These are phyloP conservation scores for Daldinia decipiens DNA, from an alignment of 495 filamentous ascomycete species.

Conservation along the genomic window DNA sequence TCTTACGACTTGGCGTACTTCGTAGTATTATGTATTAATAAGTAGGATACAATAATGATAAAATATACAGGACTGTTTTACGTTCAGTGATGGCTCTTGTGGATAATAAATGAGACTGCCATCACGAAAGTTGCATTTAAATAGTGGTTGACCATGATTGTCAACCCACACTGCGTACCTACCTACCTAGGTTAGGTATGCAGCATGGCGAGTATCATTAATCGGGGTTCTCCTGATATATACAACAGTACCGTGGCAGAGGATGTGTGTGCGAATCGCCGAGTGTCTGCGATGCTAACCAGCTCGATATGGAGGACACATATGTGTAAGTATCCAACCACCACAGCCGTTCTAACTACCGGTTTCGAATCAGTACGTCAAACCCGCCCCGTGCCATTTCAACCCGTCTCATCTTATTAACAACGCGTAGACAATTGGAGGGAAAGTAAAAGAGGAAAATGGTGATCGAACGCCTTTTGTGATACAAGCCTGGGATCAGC, in stretches of 20 bases:
- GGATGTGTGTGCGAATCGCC: constrained; percentile 8
- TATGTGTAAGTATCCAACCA: constrained; percentile 11
- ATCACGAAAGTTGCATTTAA: neutral
- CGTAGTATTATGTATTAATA: neutral
- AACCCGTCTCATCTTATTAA: constrained; percentile 34
- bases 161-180: constrained; percentile 11
- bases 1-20: neutral
- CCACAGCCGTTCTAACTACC: constrained; percentile 17
- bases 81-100: too few species aligned
- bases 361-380: constrained; percentile 3
- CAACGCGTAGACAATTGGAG: constrained; percentile 17
- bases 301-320: neutral
- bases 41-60: too few species aligned
- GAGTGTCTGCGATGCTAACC: neutral
- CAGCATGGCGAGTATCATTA: constrained; percentile 36
- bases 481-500: constrained; percentile 24
- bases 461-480: constrained; percentile 37
- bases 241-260: constrained; percentile 33
- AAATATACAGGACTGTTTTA: too few species aligned
- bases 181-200: too few species aligned
- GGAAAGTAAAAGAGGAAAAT: constrained; percentile 6
- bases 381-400: constrained; percentile 12
- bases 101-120: too few species aligned
- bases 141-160: neutral
- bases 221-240: constrained; percentile 34